These are phyloP conservation scores for Leptographium wingfieldii DNA, from an alignment of 2,329 filamentous ascomycete species.

Conservation along the genomic window DNA sequence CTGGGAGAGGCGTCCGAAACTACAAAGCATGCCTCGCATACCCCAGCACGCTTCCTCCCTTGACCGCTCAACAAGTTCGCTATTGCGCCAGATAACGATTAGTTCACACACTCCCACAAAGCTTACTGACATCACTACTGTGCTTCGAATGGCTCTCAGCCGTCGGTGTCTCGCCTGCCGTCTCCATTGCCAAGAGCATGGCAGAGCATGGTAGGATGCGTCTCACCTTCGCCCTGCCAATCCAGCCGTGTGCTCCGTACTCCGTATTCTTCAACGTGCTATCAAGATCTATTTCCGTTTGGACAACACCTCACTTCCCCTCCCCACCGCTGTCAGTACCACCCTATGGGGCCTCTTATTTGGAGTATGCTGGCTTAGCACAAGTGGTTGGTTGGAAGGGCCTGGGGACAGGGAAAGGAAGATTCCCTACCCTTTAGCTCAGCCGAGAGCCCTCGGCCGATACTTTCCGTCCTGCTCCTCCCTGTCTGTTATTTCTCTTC, in stretches of 20 bases:
- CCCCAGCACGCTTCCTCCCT: not conserved
- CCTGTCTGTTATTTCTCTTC: not conserved
- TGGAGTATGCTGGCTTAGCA: too few relatives aligned
- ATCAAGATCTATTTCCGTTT: not conserved
- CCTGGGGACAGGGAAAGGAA: too few relatives aligned
- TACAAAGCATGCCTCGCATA: not conserved
- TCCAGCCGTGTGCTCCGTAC: not conserved
- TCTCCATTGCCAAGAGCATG: not conserved
- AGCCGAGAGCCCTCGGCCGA: too few relatives aligned
- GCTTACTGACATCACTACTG: too few relatives aligned
- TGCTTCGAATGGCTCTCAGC: too few relatives aligned
- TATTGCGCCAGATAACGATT: too few relatives aligned
- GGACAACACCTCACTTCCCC: not conserved
- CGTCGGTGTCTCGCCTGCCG: too few relatives aligned
- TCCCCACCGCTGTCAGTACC: not conserved
- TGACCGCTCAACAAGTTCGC: too few relatives aligned
- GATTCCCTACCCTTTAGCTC: too few relatives aligned
- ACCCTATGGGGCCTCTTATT: too few relatives aligned
- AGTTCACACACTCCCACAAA: too few relatives aligned
- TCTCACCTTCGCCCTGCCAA: not conserved
- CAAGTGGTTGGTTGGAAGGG: too few relatives aligned
- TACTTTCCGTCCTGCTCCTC: not conserved
- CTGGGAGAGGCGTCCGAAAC: not conserved
- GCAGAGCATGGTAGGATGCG: not conserved
- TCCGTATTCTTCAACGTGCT: not conserved